Base-by-base conservation (phyloP, 169 alveolate species). In the Neospora caninum region DNA sequence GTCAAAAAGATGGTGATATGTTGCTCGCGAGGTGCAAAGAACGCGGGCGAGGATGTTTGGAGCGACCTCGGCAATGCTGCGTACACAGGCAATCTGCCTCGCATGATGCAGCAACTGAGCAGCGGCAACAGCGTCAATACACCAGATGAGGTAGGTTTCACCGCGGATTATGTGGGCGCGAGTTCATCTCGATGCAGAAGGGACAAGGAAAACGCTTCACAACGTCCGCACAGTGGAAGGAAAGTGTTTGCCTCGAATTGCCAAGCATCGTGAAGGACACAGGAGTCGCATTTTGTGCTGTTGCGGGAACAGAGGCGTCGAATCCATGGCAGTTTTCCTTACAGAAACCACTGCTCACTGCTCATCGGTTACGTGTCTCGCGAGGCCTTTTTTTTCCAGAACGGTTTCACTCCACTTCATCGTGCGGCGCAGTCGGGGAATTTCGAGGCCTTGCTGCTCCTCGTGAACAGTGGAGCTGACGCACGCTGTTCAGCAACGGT, bases 51-150 rank as follows among this genome's bases (percentile, higher is more conserved):
- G 86, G 86, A 78, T n/a, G 49, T 36, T 36, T 78, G 86, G 86
- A 78, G 86, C 86, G 86, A 78, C 45, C 86, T 78, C 45, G n/a
- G 86, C 86, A 78, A 38, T 22, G 86, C 86, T n/a, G 86, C 86
- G 22, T 78, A 78, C 42, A 78, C 86, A n/a, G 86, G 86, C 86
- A 78, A 78, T 38, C 13, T 78, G 22, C 29, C 86, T 29, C 86
- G 86, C 39, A 78, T 78, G 86, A 78, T 78, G 45, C 86, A 78
- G 45, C 86, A 78, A n/a, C 39, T 78, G 39, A 78, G n/a, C 45
- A 78, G 13, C n/a, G 86, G 86, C 49, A n/a, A 16, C 86, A n/a
- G 45, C 31, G 45, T 78, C 43, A 78, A 13, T 22, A 25, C 43
- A 38, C 27, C 86, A 36, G 86, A 78, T 38, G 43, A 13, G 86